These are phyloP conservation scores for Periconia sp. DNA, from an alignment of 2,329 filamentous ascomycete species.

Conservation along the genomic window DNA sequence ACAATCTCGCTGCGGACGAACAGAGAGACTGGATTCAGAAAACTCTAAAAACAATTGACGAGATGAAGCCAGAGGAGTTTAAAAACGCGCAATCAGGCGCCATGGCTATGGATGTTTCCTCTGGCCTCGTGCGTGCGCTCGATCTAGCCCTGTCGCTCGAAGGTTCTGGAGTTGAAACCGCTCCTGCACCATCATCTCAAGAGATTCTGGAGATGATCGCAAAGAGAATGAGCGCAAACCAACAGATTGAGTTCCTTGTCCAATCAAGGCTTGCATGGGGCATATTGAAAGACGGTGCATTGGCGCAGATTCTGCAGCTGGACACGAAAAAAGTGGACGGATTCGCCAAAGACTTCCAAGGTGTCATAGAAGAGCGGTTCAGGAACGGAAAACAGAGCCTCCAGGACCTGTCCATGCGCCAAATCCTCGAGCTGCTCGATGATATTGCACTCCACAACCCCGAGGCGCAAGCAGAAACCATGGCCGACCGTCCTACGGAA, in stretches of 20 bases:
- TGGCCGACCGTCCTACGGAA: too few species aligned
- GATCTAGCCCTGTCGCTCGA: slow-evolving; percentile 6
- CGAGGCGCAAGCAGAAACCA: neutral
- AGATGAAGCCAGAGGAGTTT: neutral
- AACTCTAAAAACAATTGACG: neutral
- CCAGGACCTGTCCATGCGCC: neutral
- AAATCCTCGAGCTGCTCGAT: neutral
- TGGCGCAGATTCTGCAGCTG: slow-evolving; percentile 9
- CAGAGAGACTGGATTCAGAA: neutral
- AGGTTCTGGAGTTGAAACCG: too few species aligned
- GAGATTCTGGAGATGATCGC: slow-evolving; percentile 13
- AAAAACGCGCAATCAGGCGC: neutral
- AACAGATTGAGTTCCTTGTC: slow-evolving; percentile 6
- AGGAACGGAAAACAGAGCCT: neutral
- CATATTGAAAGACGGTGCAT: slow-evolving; percentile 13
- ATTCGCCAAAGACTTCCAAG: slow-evolving; percentile 9
- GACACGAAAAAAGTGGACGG: slow-evolving; percentile 6
- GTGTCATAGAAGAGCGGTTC: slow-evolving; percentile 8
- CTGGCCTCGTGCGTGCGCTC: slow-evolving; percentile 7
- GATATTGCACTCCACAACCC: neutral
- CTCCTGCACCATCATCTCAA: slow-evolving; percentile 28
- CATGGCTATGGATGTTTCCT: neutral
- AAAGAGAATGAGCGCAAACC: slow-evolving; percentile 8
- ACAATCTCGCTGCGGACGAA: neutral
- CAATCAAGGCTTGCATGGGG: slow-evolving; percentile 15